These are phyloP conservation scores for Candida coquimbonensis DNA, from an alignment of 805 yeast species.

Conservation along the genomic window DNA sequence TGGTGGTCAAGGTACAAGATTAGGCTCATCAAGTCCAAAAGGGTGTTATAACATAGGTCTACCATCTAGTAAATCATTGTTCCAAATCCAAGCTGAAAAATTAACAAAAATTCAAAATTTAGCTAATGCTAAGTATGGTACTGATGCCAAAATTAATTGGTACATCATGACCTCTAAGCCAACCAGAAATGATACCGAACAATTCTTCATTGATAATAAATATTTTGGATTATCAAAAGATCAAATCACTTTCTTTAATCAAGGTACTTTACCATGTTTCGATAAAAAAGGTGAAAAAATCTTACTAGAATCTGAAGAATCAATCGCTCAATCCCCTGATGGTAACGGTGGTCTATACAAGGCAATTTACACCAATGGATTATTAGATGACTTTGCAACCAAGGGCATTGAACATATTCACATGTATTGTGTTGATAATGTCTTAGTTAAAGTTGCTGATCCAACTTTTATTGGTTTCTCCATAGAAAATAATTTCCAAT, in stretches of 20 bases:
- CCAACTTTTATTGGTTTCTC: conserved; percentile 84
- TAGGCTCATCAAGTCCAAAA: conserved; percentile 86
- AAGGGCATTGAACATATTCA: conserved; percentile 84
- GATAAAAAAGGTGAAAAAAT: conserved; percentile 61
- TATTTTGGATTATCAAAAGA: conserved; percentile 62
- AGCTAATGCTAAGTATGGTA: conserved; percentile 30
- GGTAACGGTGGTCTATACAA: conserved; percentile 97
- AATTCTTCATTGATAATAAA: conserved; percentile 50
- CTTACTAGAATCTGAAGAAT: conserved; percentile 47
- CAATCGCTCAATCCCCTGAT: conserved; percentile 84
- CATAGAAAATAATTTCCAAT: conserved; percentile 51
- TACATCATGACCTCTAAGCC: conserved; percentile 95
- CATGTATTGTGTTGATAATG: conserved; percentile 96
- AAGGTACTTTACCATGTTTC: conserved; percentile 92
- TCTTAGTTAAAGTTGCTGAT: conserved; percentile 86
- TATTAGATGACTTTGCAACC: conserved; percentile 57
- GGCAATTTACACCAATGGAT: conserved; percentile 59
- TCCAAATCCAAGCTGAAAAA: conserved; percentile 91
- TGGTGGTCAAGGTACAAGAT: conserved; percentile 97
- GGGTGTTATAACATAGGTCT: conserved; percentile 88
- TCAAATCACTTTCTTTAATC: conserved; percentile 79
- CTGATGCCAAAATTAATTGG: conserved; percentile 53
- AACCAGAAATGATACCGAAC: conserved; percentile 69
- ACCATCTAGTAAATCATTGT: conserved; percentile 77
- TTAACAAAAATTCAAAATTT: conserved; percentile 55